Evolutionary conservation across 1,284 basidiomycete species (phyloP), one percentile per base, ranked within the genome.

Genomic region (Apiotrichum sp.): DNA sequence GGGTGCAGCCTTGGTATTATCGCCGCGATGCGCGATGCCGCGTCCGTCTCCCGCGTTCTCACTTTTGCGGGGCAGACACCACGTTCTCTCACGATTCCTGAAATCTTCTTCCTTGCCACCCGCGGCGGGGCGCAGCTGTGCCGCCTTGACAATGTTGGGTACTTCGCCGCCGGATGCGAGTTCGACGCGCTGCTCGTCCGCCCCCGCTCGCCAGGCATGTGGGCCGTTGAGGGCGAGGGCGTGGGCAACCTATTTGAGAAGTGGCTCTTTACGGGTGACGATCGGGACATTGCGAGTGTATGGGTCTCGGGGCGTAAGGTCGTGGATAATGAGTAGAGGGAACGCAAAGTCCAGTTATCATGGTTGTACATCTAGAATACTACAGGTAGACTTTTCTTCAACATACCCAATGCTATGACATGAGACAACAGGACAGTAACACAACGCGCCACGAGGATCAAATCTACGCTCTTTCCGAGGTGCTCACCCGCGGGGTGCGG

Each of bases 81-180:
- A 59, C 57, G 46, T 49, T 41, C 39, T 51, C 80, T 97, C 11
- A 79, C 85, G 6, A 80, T 93, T 42, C 78, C 88, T 6, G 85
- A 89, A 1, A 80, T 97, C 47, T 81, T 96, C 62, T 88, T 91
- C 77, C 84, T 98, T 47, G 93, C 95, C 8, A 98, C 93, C 3
- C 78, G 88, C 33, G 93, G 95, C 42, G 95, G 95, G 1, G 95
- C 95, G 0, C 80, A 85, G 36, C 84, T 98, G 0, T 93, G 90
- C 68, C 80, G 81, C 50, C 75, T 97, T 34, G 80, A 84, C 40
- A 72, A 83, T 46, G 81, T 90, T n/a, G 95, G 93, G 8, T 86
- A 85, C 32, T 87, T 98, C 56, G 79, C 78, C 31, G 78, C 80
- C 0, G 91, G 91, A 2, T 93, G 91, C 76, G 85, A 85, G 61